These are phyloP conservation scores for Nepenthes mirabilis DNA, from an alignment of 148 eudicot species.

Conservation along the genomic window DNA sequence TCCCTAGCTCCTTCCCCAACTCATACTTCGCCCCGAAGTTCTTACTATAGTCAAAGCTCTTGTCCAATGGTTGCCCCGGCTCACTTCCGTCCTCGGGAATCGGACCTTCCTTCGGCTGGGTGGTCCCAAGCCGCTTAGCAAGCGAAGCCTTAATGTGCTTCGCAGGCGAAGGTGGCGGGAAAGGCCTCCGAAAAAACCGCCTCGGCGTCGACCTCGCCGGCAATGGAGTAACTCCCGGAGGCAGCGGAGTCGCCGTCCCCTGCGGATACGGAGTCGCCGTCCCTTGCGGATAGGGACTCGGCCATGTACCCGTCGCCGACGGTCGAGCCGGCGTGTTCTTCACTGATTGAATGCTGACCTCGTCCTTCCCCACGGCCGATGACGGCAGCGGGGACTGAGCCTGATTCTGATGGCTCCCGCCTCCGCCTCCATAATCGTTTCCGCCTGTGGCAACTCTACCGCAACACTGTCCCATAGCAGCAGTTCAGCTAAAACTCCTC, in stretches of 20 bases:
- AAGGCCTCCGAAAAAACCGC: conserved; percentile 60
- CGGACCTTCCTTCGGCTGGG: conserved; percentile 17
- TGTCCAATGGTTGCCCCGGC: conserved; percentile 41
- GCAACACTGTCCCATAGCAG: conserved; percentile 67
- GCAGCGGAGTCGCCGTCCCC: conserved; percentile 36
- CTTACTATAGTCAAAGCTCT: conserved; percentile 66
- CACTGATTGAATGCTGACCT: conserved; percentile 11
- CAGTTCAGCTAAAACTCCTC: too few species aligned
- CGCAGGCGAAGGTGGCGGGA: conserved; percentile 98
- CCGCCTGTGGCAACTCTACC: conserved; percentile 41
- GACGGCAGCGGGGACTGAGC: conserved; percentile 36
- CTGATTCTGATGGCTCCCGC: conserved; percentile 1
- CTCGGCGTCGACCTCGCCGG: conserved; percentile 69
- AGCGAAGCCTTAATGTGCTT: conserved; percentile 89
- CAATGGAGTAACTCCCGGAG: conserved; percentile 66
- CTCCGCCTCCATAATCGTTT: conserved; percentile 15
- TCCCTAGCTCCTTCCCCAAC: conserved; percentile 80
- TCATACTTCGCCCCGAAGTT: conserved; percentile 69
- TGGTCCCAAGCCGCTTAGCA: conserved; percentile 26
- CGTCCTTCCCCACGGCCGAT: conserved; percentile 17
- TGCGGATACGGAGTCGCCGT: conserved; percentile 49
- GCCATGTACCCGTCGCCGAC: conserved; percentile 41
- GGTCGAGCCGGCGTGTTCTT: conserved; percentile 39
- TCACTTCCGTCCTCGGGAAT: conserved; percentile 24
- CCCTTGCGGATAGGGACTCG: conserved; percentile 57